Base-by-base conservation (phyloP, 108 stramenopile genomes). In the Pseudonitzschia pungens region DNA sequence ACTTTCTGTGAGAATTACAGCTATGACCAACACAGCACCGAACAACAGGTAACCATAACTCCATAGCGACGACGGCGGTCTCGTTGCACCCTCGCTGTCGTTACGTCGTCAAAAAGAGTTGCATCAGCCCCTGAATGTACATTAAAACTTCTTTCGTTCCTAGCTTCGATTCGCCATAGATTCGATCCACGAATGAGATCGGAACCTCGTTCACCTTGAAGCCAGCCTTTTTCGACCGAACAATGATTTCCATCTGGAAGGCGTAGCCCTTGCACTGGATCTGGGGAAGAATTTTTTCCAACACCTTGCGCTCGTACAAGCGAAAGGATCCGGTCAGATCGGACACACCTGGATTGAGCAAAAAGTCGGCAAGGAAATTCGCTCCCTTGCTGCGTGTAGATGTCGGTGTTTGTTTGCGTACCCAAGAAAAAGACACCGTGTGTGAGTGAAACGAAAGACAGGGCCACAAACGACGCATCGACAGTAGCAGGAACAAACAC, bases 191-290 rank as follows among this genome's bases (percentile, higher is more conserved):
- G 76, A 99, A 99, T 4, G 89, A 81, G 65, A 99, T 99, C 0
- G 96, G 96, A 20, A 99, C 96, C 73, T 99, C 98, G 43, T 71
- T 93, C 22, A 99, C 82, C 42, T 62, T 78, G 72, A 92, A 91
- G 20, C 96, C 96, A 31, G 77, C 83, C 26, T 90, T 81, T 56
- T 84, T 81, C 31, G 97, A 93, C 65, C 95, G 76, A 16, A 98
- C 93, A 48, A 97, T 78, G 65, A 98, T 97, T 75, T 99, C 98
- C 99, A 99, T 99, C 74, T 99, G 98, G 77, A 99, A 99, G 28
- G 97, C 98, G 81, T 99, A 99, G 21, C 98, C 98, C 66, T 85
- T 96, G 66, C 89, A 89, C 44, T 77, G 77, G 15, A 98, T 89
- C 50, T 84, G 66, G 18, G 92, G 90, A 63, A 99, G 84, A 54